These are phyloP conservation scores for Clavariopsis aquatica DNA, from an alignment of 495 filamentous ascomycete genomes.

Conservation along the genomic window DNA sequence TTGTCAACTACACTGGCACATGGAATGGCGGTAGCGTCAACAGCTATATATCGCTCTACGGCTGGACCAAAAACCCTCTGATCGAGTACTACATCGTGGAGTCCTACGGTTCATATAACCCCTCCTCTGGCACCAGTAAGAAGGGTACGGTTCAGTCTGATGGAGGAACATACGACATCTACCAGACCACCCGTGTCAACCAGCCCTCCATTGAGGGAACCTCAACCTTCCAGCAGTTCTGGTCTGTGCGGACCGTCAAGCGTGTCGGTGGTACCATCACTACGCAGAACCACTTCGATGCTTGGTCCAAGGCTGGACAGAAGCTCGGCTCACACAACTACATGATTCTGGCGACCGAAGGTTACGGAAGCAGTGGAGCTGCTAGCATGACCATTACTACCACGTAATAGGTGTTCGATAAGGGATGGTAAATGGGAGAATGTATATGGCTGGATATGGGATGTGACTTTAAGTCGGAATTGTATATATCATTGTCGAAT, in stretches of 20 bases:
- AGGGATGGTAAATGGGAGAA: background rate
- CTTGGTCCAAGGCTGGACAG: slow-evolving; percentile 57
- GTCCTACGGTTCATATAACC: slow-evolving; percentile 58
- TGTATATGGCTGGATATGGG: background rate
- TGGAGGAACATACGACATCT: slow-evolving; percentile 66
- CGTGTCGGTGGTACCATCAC: slow-evolving; percentile 54
- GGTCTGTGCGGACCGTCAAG: slow-evolving; percentile 54
- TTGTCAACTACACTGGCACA: slow-evolving; percentile 51
- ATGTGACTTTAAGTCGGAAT: background rate
- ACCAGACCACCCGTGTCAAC: slow-evolving; percentile 59
- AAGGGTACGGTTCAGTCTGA: slow-evolving; percentile 60
- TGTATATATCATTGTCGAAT: background rate
- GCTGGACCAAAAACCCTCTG: slow-evolving; percentile 59
- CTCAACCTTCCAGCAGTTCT: slow-evolving; percentile 60
- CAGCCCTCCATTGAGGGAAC: slow-evolving; percentile 60
- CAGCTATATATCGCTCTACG: slow-evolving; percentile 60
- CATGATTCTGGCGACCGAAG: slow-evolving; percentile 42
- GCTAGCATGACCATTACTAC: slow-evolving; percentile 2
- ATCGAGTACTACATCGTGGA: slow-evolving; percentile 66
- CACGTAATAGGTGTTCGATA: background rate
- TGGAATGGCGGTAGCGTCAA: slow-evolving; percentile 52
- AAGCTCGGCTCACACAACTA: slow-evolving; percentile 44
- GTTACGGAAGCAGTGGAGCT: slow-evolving; percentile 12
- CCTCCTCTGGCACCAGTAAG: slow-evolving; percentile 50
- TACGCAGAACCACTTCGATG: slow-evolving; percentile 62